Base-by-base conservation (phyloP, 2,329 filamentous ascomycete genomes). In the Nemania diffusa region DNA sequence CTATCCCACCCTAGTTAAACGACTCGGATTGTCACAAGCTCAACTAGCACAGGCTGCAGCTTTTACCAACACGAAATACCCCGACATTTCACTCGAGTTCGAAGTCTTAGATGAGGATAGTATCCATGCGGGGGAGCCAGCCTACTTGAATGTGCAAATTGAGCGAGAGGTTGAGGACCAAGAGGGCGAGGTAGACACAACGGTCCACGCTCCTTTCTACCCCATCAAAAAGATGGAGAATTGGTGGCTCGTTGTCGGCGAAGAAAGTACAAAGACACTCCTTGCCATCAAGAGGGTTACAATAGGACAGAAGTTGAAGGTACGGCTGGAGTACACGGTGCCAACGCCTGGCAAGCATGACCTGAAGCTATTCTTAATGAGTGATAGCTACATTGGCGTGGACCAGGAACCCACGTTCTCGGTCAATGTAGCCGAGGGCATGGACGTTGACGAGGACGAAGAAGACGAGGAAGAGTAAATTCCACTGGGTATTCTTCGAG, bases 211-310 rank as follows among this genome's bases (percentile, higher is more conserved):
- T 58, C 96, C 96, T 0, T 99, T 98, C 85, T 99, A 96, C 78
- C 94, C 96, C 0, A 84, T 80, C 57, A 91, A 91, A 79, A 99
- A 99, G 86, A 91, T 93, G 83, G 96, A 99, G 85, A 97, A 96
- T 78, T 99, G 94, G 94, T 99, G 96, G 96, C 83, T 99, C 63
- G 93, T 99, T 22, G 93, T 99, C 37, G 95, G 94, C 32, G 94
- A 98, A 74, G 94, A 97, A 82, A 91, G 89, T 78, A 93, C 91
- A 46, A 95, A 93, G 83, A 94, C 87, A 70, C 84, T 99, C 69
- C 84, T 98, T 65, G 94, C 93, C 2, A 97, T 98, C 83, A 99
- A 98, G 86, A 89, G 95, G 73, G 91, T 99, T 67, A 97, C 94
- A 1, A 91, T 99, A 70, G 91, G 90, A 46, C 88, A 87, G 73